Evolutionary conservation across 352 stramenopile species (phyloP), one percentile per base, ranked within the genome.

Genomic region (Phytophthora constricta): DNA sequence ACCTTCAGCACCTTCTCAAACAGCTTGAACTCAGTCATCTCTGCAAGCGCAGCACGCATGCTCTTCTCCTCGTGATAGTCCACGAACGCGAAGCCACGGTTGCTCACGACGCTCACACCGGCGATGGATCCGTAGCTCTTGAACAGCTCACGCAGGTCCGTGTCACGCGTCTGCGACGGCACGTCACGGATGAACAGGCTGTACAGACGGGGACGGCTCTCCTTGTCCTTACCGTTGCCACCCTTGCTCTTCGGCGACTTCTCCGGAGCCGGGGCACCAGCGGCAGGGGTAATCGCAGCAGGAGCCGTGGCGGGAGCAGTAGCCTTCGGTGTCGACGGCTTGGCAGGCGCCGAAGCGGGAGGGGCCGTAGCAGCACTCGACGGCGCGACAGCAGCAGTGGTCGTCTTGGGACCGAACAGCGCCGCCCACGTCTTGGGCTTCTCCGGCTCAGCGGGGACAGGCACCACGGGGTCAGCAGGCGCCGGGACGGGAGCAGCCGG

Each of bases 151-250:
- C 84, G 86, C 49, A 96, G 37, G 34, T 96, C 88, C 33, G 54
- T 74, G 5, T 95, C 86, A 68, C 89, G 90, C 34, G 86, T 82
- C 69, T 92, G 74, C 33, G 79, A 22, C 25, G 88, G 88, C 54
- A 96, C 70, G 31, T 96, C 84, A 23, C 81, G 80, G 60, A 96
- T 91, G 66, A 88, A 95, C 27, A 96, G 50, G 58, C 88, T 96
- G 62, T 72, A 74, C 25, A 79, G 62, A 27, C 75, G 74, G 39
- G 48, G 49, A 9, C 58, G 58, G 28, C 67, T 76, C 76, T 76
- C 72, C 45, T 76, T 76, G 20, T 74, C 68, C 59, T 79, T 76
- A 27, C 52, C 61, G 22, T 64, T 74, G 55, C 75, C 65, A 20
- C 74, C 27, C 64, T 80, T 82, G 65, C 86, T 85, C 78, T 91